Conservation (phyloP, 228 moss, liverwort and hornwort genomes). For the Sphagnum fallax region DNA sequence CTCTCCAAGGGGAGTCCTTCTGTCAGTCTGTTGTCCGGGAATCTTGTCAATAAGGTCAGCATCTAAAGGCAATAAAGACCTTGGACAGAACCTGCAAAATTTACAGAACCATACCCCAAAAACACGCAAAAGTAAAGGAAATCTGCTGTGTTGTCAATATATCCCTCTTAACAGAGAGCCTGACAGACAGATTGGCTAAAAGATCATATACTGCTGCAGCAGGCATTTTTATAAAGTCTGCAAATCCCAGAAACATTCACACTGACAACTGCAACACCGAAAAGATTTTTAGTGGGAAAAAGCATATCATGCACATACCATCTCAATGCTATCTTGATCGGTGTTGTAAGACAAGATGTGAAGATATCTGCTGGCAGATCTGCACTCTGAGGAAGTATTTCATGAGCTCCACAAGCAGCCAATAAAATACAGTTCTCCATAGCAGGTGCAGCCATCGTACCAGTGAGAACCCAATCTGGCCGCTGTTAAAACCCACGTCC, state of each 20-base stretch:
- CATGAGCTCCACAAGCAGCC: slow-evolving; percentile 52
- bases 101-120: not conserved
- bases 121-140: not conserved
- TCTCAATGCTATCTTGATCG: slow-evolving; percentile 57
- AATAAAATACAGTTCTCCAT: slow-evolving; percentile 46
- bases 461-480: slow-evolving; percentile 34
- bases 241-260: no score
- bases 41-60: slow-evolving; percentile 49
- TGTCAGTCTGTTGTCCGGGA: slow-evolving; percentile 51
- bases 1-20: slow-evolving; percentile 53
- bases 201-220: no score
- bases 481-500: slow-evolving; percentile 16
- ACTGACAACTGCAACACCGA: not conserved
- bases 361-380: slow-evolving; percentile 59
- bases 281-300: not conserved
- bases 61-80: slow-evolving; percentile 43
- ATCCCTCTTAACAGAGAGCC: no score
- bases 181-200: no score
- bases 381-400: slow-evolving; percentile 47
- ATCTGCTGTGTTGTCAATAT: no score
- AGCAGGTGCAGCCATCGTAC: slow-evolving; percentile 24
- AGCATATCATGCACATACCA: slow-evolving; percentile 14
- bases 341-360: slow-evolving; percentile 54
- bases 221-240: no score
- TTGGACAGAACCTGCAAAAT: slow-evolving; percentile 37